Evolutionary conservation across 176 grass and related monocot species (phyloP), one percentile per base, ranked within the genome.

Genomic region (Pontederia crassipes): DNA sequence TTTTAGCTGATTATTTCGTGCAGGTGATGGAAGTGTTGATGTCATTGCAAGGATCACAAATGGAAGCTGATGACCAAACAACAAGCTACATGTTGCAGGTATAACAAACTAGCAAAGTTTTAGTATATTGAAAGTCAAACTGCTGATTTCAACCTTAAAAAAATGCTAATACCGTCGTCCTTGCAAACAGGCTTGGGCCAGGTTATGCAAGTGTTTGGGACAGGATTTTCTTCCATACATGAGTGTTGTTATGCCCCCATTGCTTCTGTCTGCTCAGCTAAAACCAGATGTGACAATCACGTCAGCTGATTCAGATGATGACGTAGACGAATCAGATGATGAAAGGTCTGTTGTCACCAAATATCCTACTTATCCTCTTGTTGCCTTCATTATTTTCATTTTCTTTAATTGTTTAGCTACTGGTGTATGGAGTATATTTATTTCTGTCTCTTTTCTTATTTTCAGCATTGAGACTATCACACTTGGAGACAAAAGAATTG

Each of bases 201-300:
- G 94, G 68, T 66, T 99, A 69, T 99, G 94, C 85, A 99, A 99
- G 78, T 99, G 94, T 68, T 81, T 99, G 58, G 94, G 94, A 45
- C 94, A 99, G 49, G 94, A 99, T 83, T 99, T 99, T 70, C 94
- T 99, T 68, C 94, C 94, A 50, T 99, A 99, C 72, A 99, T 99
- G 94, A 86, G 49, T 49, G 84, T 99, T 28, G 88, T 99, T 66
- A 99, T 99, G 94, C 94, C 94, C 67, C 94, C 94, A 26, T 74
- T 99, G 49, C 88, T 99, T 80, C 94, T 86, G 47, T 99, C 94
- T 81, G 94, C 94, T 65, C 94, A 99, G 74, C 76, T 99, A 65
- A 99, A 99, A 76, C 94, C 94, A 64, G 94, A 99, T 66, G 88
- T 99, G 48, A 99, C 88, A 49, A 86, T 99, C 64, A 99, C 94